These are phyloP conservation scores for Pseudogymnoascus sp. DNA, from an alignment of 2,329 filamentous ascomycete species.

Conservation along the genomic window DNA sequence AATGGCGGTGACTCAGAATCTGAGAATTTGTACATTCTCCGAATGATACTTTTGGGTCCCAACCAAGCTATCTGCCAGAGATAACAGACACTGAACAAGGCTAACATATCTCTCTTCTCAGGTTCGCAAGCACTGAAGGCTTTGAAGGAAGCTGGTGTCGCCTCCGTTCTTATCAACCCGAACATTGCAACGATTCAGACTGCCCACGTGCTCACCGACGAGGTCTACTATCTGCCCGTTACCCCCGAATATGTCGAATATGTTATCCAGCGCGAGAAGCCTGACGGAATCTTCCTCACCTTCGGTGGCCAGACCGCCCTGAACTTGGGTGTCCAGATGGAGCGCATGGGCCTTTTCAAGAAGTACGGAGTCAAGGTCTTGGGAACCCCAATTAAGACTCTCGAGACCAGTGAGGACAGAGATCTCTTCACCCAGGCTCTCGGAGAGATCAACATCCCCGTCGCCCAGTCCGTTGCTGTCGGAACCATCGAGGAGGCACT, in stretches of 20 bases:
- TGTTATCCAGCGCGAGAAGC: constrained; percentile 91
- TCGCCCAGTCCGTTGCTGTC: constrained; percentile 92
- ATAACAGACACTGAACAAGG: background rate
- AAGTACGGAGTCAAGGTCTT: constrained; percentile 93
- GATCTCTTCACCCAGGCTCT: constrained; percentile 93
- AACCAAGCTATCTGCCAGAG: background rate
- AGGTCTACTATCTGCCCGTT: constrained; percentile 96
- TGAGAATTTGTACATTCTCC: background rate
- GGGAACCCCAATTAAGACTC: constrained; percentile 86
- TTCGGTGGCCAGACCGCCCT: constrained; percentile 97
- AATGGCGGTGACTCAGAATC: background rate
- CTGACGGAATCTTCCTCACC: constrained; percentile 93
- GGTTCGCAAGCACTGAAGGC: constrained; percentile 95
- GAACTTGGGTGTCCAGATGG: constrained; percentile 95
- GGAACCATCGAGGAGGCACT: constrained; percentile 86
- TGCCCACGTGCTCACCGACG: constrained; percentile 89
- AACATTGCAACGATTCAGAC: constrained; percentile 99
- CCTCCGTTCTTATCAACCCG: constrained; percentile 90
- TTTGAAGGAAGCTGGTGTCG: constrained; percentile 86
- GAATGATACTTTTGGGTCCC: background rate
- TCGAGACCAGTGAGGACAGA: constrained; percentile 92
- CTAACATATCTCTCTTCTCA: constrained; percentile 33
- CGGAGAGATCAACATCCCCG: constrained; percentile 95
- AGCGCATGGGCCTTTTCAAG: constrained; percentile 90
- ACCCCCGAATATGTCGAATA: constrained; percentile 96